Base-by-base conservation (phyloP, 116 monocot genomes). In the Trichopus zeylanicus region DNA sequence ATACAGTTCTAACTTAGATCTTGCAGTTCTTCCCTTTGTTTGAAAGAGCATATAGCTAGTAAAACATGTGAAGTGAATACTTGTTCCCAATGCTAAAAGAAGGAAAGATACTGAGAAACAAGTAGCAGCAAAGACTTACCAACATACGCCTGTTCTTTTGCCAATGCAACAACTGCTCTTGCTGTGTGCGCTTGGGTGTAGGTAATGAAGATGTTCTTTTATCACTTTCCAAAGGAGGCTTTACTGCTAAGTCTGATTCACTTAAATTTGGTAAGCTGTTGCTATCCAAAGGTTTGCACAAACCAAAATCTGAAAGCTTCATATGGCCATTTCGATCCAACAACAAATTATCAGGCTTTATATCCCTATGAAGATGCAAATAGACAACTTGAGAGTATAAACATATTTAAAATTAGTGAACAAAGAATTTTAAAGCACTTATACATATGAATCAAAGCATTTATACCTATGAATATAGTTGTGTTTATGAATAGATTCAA, bases 271-370 rank as follows among this genome's bases (percentile, higher is more conserved):
- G 73, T 60, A 79, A 70, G 38, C 67, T 75, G 54, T 63, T 70
- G 24, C 68, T 65, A 51, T 78, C 78, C 51, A 78, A 62, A 63
- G 74, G 70, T 55, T 87, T 87, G 71, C 78, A 82, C 56, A 87
- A 70, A 22, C 87, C 85, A 67, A 87, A 87, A 78, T 87, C 80
- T 46, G 80, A 80, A 0, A 80, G 74, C 38, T 80, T 80, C 80
- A 74, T 80, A 57, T 80, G 80, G 18, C 80, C 80, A 67, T 70
- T 59, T 59, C 67, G 51, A 28, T 80, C 80, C 16, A 80, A 52
- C 54, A 87, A 75, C 29, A 87, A 71, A 61, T 87, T 81, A 37
- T 87, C 82, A 1, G 82, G 81, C 53, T 82, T 82, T 54, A 85
- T 85, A 63, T 85, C 85, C 74, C 85, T 85, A 35, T 30, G 34